These are phyloP conservation scores for Raphanus sativus DNA, from an alignment of 345 rosid genomes.

Conservation along the genomic window DNA sequence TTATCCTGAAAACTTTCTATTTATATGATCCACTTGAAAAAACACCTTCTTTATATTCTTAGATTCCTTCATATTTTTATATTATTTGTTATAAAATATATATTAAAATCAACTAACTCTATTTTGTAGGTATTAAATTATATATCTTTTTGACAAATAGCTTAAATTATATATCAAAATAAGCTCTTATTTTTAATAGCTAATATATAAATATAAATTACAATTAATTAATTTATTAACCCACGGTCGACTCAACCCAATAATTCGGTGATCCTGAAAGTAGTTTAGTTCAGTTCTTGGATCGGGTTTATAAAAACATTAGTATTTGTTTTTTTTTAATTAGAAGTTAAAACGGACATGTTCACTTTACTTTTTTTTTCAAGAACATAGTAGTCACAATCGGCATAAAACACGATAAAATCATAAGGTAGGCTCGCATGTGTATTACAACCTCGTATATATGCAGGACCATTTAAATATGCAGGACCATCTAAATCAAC, in stretches of 20 bases:
- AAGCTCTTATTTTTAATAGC: no score
- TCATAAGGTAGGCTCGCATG: neutral
- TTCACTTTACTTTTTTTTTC: neutral
- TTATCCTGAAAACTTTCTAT: neutral
- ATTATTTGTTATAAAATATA: neutral
- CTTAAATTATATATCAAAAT: neutral
- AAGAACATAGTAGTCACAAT: slow-evolving; percentile 17
- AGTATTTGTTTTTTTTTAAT: no score
- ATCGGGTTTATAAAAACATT: no score
- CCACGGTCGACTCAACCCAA: no score
- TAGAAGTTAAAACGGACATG: neutral
- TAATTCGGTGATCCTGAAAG: no score
- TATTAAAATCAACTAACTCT: neutral
- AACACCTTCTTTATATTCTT: no score
- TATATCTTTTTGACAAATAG: neutral
- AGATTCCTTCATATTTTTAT: neutral
- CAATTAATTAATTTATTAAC: no score
- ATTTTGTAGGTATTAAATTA: neutral
- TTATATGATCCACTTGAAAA: neutral
- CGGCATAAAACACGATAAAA: no score
- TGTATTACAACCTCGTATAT: neutral
- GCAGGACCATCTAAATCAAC: slow-evolving; percentile 26
- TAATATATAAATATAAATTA: no score
- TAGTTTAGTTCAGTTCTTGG: no score
- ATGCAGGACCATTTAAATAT: no score